Evolutionary conservation across 257 asterid species (phyloP).

Genomic region (Lavandula angustifolia): DNA sequence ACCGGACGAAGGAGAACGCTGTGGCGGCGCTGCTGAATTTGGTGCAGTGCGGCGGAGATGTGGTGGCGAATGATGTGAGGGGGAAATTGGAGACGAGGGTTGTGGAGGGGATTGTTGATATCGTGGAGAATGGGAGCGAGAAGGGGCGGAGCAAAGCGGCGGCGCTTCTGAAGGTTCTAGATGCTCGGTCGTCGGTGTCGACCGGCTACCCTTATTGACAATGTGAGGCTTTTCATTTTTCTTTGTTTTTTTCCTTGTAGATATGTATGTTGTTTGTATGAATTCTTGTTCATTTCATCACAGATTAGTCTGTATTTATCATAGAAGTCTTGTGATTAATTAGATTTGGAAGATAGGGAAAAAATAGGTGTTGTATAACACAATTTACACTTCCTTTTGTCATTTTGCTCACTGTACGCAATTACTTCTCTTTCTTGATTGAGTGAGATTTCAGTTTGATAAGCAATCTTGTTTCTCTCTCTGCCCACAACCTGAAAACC

Average conservation of each 20-base stretch:
- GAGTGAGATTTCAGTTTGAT: too few relatives aligned
- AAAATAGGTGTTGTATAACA: too few relatives aligned
- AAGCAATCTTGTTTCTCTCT: too few relatives aligned
- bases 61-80: slow-evolving; percentile 47
- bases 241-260: slow-evolving; percentile 27
- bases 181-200: slow-evolving; percentile 35
- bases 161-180: slow-evolving; percentile 58
- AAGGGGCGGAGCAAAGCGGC: slow-evolving; percentile 71
- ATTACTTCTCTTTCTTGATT: too few relatives aligned
- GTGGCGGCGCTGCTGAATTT: slow-evolving; percentile 72
- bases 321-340: too few relatives aligned
- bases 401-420: too few relatives aligned
- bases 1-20: slow-evolving; percentile 79
- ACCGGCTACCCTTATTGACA: slow-evolving; percentile 39
- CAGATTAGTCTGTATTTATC: too few relatives aligned
- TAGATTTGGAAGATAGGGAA: too few relatives aligned
- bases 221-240: slow-evolving; percentile 24
- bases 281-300: too few relatives aligned
- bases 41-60: slow-evolving; percentile 74
- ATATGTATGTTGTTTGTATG: slow-evolving; percentile 8
- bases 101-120: slow-evolving; percentile 73
- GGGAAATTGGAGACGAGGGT: slow-evolving; percentile 58
- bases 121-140: slow-evolving; percentile 65
- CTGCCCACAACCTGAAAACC: too few relatives aligned
- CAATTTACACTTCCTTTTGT: too few relatives aligned